Evolutionary conservation across 2,329 filamentous ascomycete species (phyloP).

Genomic region (Alternaria sp.): DNA sequence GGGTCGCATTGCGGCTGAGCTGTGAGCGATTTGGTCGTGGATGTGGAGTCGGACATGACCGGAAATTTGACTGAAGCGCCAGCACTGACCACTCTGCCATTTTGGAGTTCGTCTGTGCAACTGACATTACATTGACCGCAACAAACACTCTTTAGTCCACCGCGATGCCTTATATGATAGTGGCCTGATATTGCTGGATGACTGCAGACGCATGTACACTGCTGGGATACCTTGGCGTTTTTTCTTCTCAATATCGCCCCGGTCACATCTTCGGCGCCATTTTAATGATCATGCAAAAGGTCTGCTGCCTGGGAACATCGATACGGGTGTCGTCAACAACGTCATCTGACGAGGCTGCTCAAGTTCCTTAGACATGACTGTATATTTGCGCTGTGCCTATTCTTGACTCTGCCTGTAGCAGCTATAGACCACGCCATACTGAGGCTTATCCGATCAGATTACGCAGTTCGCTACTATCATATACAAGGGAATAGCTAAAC

Average conservation of each 20-base stretch:
- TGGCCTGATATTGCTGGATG: neutral
- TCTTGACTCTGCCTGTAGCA: neutral
- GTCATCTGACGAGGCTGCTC: neutral
- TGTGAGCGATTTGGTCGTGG: slow-evolving; percentile 10
- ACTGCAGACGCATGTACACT: neutral
- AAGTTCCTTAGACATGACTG: neutral
- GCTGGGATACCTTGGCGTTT: neutral
- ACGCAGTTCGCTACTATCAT: neutral
- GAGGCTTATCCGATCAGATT: neutral
- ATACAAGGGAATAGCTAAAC: neutral
- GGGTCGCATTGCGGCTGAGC: slow-evolving; percentile 27
- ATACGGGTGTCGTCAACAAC: neutral
- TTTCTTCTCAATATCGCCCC: neutral
- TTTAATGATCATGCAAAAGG: neutral
- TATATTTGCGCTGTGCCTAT: neutral
- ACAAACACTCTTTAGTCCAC: neutral
- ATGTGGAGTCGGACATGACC: slow-evolving; percentile 6
- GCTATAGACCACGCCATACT: neutral
- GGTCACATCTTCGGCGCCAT: neutral
- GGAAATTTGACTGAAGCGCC: slow-evolving; percentile 8
- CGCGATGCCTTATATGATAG: neutral
- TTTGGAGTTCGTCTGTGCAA: neutral
- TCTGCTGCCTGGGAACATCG: neutral
- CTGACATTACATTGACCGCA: slow-evolving; percentile 1
- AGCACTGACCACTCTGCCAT: slow-evolving; percentile 2